phyloP scores from a whole-genome alignment of 2,329 filamentous ascomycete genomes.

The Claviceps arundinis region DNA sequence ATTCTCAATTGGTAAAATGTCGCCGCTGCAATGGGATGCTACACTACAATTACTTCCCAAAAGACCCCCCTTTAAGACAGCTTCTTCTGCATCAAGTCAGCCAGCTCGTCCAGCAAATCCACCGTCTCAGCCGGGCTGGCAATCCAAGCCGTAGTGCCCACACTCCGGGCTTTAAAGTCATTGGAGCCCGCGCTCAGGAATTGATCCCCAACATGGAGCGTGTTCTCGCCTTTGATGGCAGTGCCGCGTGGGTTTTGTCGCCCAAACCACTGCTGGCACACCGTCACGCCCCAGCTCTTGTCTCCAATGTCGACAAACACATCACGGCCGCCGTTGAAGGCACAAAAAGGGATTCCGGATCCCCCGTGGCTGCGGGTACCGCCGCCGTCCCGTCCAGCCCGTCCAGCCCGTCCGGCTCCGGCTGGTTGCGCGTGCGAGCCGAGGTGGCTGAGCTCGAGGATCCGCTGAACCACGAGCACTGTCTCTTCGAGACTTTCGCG shows the following conservation, averaged over 20 bases:
- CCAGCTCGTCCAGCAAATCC: constrained; percentile 73
- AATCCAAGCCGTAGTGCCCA: constrained; percentile 94
- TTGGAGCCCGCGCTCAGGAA: constrained; percentile 92
- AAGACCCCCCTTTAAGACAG: not conserved
- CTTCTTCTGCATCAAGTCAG: constrained; percentile 31
- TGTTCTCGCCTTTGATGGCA: constrained; percentile 57
- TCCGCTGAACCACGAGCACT: constrained; percentile 85
- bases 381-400: no score
- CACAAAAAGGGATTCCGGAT: constrained; percentile 68
- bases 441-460: constrained; percentile 65
- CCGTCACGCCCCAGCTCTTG: constrained; percentile 89
- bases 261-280: constrained; percentile 84
- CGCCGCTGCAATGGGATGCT: no score
- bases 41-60: no score
- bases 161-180: constrained; percentile 87
- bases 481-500: constrained; percentile 92
- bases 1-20: no score
- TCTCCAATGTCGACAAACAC: constrained; percentile 98
- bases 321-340: constrained; percentile 95
- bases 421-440: constrained; percentile 18
- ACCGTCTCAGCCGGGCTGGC: constrained; percentile 87
- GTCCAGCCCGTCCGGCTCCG: constrained; percentile 2
- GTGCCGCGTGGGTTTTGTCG: constrained; percentile 18
- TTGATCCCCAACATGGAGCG: constrained; percentile 91
- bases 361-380: constrained; percentile 7